Evolutionary conservation across 768 basidiomycete genomes (phyloP).

Genomic region (Trametes sanguinea): DNA sequence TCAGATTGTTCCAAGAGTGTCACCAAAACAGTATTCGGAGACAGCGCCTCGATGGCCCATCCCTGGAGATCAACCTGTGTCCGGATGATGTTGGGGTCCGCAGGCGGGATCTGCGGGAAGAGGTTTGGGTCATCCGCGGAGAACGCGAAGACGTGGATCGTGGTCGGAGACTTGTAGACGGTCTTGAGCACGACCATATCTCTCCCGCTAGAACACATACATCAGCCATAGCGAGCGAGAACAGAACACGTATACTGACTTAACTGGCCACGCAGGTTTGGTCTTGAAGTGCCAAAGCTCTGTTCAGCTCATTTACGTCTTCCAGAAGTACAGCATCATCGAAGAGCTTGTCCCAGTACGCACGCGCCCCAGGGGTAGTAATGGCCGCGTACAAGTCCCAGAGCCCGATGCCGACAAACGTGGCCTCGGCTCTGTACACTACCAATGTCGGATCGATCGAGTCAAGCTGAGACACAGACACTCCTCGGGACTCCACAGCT

Average conservation of each 20-base stretch:
- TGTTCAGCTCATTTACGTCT: constrained; percentile 87
- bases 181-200: constrained; percentile 92
- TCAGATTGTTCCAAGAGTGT: constrained; percentile 96
- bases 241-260: constrained; percentile 51
- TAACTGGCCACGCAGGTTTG: constrained; percentile 91
- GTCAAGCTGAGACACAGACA: constrained; percentile 92
- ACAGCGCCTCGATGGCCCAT: constrained; percentile 95
- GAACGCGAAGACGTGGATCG: constrained; percentile 94
- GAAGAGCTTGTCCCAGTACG: constrained; percentile 87
- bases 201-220: constrained; percentile 59
- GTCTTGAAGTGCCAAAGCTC: constrained; percentile 94
- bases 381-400: constrained; percentile 94
- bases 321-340: constrained; percentile 86
- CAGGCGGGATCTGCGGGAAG: constrained; percentile 71
- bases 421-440: constrained; percentile 95
- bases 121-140: constrained; percentile 88
- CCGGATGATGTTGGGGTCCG: constrained; percentile 79
- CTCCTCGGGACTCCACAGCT: constrained; percentile 87
- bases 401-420: constrained; percentile 91
- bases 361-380: constrained; percentile 79
- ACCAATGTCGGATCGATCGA: constrained; percentile 97
- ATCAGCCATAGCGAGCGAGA: constrained; percentile 4
- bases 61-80: constrained; percentile 98
- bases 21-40: constrained; percentile 91
- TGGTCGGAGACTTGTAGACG: constrained; percentile 94